Base-by-base conservation (phyloP, 306 rosid species). In the Casuarina glauca region DNA sequence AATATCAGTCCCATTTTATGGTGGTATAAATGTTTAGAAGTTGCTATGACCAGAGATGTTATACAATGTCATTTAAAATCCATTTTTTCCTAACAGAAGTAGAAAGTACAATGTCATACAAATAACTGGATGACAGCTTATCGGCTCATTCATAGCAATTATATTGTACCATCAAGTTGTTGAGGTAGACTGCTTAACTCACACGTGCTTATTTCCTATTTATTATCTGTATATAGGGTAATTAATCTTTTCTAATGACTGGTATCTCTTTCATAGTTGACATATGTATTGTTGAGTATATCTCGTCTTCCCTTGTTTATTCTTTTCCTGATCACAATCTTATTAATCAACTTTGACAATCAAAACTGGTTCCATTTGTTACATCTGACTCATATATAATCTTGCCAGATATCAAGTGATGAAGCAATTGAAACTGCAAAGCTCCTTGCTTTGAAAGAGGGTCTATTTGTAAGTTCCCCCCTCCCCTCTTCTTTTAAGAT, bases 341-440 rank as follows among this genome's bases (percentile, higher is more conserved):
- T 17, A 17, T 42, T 6, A 43, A 42, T 67, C 36, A 41, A 49
- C 42, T 38, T 42, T 16, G 71, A 72, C 19, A 58, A 32, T n/a
- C 60, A 49, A 67, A 61, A 26, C 44, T n/a, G 53, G 78, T 51
- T 64, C 49, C 58, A 74, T 76, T 70, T 32, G 61, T 38, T 71
- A 74, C 80, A 66, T 74, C 75, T 71, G 73, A 68, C 61, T 61
- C 52, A 62, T 75, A 70, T 80, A 19, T 39, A 42, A 62, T 51
- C 54, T 71, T 81, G 72, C 89, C 87, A 91, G 97, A 77, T 89
- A 74, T 88, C 93, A 72, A 91, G 92, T 80, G 88, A 86, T 0
- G 93, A 89, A 83, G 87, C 93, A 38, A 86, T 91, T 74, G 97
- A 88, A 69, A 89, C 93, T 71, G 93, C 96, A 9, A 91, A 87